These are phyloP conservation scores for Graphilbum fragrans DNA, from an alignment of 2,329 filamentous ascomycete species.

Conservation along the genomic window DNA sequence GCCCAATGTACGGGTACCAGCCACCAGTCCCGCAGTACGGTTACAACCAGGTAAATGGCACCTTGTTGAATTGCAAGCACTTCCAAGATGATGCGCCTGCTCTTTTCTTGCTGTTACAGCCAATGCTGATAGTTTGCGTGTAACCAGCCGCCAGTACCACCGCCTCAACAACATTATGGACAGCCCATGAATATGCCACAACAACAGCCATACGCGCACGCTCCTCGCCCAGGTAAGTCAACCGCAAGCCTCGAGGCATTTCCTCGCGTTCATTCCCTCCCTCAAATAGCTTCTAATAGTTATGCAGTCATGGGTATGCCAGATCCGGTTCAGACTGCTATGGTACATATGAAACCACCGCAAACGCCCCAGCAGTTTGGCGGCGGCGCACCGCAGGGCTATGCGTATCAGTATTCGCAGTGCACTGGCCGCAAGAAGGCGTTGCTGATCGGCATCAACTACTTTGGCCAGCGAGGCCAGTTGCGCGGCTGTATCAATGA, in stretches of 20 bases:
- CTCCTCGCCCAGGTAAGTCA: background rate
- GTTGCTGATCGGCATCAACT: conserved; percentile 88
- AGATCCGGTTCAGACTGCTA: conserved; percentile 27
- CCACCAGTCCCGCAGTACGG: conserved; percentile 37
- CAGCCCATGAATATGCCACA: conserved; percentile 20
- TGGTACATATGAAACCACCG: conserved; percentile 35
- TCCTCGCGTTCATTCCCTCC: too few species aligned
- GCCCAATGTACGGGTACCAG: conserved; percentile 27
- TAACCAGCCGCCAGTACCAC: background rate
- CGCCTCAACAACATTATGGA: conserved; percentile 6
- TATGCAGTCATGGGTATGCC: conserved; percentile 33
- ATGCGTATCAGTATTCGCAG: conserved; percentile 82
- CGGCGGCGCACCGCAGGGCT: conserved; percentile 65
- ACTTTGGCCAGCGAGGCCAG: conserved; percentile 78
- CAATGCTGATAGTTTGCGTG: background rate
- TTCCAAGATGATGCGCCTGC: too few species aligned
- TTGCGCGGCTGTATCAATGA: conserved; percentile 93
- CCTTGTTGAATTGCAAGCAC: background rate
- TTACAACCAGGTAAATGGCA: conserved; percentile 24
- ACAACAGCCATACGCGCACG: conserved; percentile 23
- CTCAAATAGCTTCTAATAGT: conserved; percentile 16
- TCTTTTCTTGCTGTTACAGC: background rate
- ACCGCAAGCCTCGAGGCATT: conserved; percentile 11
- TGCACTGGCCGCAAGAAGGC: conserved; percentile 86
- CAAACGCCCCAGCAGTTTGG: conserved; percentile 63